Base-by-base conservation (phyloP, 768 basidiomycete genomes). In the Calocera cornea region DNA sequence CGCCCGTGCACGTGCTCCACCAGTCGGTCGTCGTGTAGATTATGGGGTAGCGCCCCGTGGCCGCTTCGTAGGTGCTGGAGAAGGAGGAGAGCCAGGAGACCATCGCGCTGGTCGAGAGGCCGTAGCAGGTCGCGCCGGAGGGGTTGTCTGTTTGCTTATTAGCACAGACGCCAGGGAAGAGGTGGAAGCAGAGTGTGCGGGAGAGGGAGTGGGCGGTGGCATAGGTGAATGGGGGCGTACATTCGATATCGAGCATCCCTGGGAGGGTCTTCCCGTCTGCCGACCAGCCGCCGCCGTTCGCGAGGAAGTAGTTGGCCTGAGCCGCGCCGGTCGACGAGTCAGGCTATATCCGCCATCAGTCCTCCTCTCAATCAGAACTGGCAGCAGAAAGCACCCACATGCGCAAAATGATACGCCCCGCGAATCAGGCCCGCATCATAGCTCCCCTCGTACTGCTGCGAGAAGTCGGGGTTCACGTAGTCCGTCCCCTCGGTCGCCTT, bases 1-100 rank as follows among this genome's bases (percentile, higher is more conserved):
- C 83, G 0, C 83, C 85, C 1, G 87, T 88, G 74, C 87, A 88
- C 10, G 78, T 80, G 11, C 71, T 82, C 87, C 87, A 88, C 87
- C 87, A 88, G 73, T 82, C 77, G 12, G 84, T 86, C 2, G 83
- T 85, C 33, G 83, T 83, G 70, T 87, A 87, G 67, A 87, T 85
- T 41, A 83, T 83, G 82, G 66, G 36, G 33, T 76, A 85, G 80
- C 82, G 80, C 33, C 77, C 76, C 8, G 83, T 84, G 14, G 71
- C 67, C 16, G 81, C 67, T 16, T 84, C 71, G 70, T 86, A 87
- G 0, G 86, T 86, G 72, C 80, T 74, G 1, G 85, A 85, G 76
- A 88, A 88, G 72, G 83, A 83, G 34, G 74, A 68, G 64, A 88
- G 79, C 86, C 86, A 87, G 16, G 80, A 72, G n/a, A 86, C 84